Evolutionary conservation across 139 green algal species (phyloP).

Genomic region (Trebouxia sp.): DNA sequence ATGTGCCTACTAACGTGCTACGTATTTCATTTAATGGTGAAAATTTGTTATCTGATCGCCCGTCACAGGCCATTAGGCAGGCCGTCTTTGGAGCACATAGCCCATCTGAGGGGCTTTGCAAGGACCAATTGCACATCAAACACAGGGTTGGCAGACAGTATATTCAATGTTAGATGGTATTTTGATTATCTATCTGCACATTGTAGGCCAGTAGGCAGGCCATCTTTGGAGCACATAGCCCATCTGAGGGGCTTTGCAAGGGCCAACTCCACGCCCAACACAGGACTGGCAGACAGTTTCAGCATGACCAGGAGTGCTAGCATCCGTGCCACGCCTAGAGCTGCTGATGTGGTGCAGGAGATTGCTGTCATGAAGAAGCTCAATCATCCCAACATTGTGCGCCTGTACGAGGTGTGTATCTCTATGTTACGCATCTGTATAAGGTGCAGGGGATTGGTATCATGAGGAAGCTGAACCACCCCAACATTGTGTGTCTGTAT

Average conservation of each 20-base stretch:
- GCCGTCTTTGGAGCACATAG: constrained; percentile 15
- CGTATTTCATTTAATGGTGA: no score
- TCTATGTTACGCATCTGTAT: background rate
- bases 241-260: constrained; percentile 4
- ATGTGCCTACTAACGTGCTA: no score
- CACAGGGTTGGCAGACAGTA: constrained; percentile 4
- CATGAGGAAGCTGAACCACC: constrained; percentile 77
- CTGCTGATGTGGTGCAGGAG: constrained; percentile 53
- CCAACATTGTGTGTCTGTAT: constrained; percentile 78
- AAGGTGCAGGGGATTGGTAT: constrained; percentile 65
- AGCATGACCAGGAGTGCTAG: background rate
- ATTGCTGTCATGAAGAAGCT: constrained; percentile 76
- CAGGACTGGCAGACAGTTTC: constrained; percentile 10
- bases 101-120: constrained; percentile 1
- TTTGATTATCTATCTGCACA: no score
- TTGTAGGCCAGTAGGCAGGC: background rate
- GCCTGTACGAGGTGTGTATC: constrained; percentile 70
- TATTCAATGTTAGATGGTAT: no score
- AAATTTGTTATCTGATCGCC: no score
- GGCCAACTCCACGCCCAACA: constrained; percentile 15
- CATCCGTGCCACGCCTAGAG: background rate
- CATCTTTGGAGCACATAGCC: constrained; percentile 17
- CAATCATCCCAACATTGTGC: constrained; percentile 82
- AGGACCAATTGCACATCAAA: background rate
- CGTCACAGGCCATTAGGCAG: background rate